Conservation (phyloP, 495 filamentous ascomycete genomes). For the Penicillium goetzii region DNA sequence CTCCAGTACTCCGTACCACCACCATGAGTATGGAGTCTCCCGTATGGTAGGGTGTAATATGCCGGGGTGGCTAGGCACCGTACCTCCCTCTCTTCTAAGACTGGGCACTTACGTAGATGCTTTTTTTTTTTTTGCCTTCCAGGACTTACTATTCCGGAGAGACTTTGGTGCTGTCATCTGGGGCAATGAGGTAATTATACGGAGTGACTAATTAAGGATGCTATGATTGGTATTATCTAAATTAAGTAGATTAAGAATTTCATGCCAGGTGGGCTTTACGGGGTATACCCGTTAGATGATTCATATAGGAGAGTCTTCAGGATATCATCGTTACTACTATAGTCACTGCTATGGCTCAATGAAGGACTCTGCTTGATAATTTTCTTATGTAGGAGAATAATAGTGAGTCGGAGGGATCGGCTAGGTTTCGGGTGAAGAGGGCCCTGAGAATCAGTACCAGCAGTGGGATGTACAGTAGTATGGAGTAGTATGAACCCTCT, state of each 20-base stretch:
- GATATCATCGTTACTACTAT: neutral
- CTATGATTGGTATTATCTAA: neutral
- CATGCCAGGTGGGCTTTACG: neutral
- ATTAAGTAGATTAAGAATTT: neutral
- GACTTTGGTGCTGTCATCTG: neutral
- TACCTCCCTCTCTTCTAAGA: neutral
- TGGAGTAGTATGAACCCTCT: too few relatives aligned
- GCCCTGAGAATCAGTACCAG: constrained; percentile 5
- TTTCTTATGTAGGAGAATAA: too few relatives aligned
- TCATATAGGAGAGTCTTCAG: too few relatives aligned
- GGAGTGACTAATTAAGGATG: constrained; percentile 1
- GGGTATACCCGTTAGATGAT: neutral
- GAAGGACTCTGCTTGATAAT: neutral
- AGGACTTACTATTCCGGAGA: neutral
- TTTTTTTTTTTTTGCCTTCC: constrained; percentile 2
- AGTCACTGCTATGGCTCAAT: too few relatives aligned
- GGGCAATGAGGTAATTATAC: neutral
- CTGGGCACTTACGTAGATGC: neutral
- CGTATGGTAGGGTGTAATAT: neutral
- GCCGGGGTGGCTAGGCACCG: neutral
- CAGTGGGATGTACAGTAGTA: too few relatives aligned
- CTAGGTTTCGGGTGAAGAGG: constrained; percentile 21
- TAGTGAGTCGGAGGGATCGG: neutral
- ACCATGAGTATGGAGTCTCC: neutral
- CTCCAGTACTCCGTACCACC: too few relatives aligned